These are phyloP conservation scores for Mycena olivaceomarginata DNA, from an alignment of 768 basidiomycete species.

Conservation along the genomic window DNA sequence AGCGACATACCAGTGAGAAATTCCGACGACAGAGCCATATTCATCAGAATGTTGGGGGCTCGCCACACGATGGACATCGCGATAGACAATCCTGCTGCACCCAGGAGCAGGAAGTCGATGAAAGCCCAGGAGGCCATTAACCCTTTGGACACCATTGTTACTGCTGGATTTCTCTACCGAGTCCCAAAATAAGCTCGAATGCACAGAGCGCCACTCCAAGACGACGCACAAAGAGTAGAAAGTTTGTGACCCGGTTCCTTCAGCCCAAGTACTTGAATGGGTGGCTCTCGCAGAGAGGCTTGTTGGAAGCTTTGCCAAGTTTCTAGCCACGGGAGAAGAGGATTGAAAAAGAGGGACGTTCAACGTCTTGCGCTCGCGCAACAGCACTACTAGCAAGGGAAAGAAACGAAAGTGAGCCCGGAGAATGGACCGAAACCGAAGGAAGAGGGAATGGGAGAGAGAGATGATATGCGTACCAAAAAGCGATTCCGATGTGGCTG, in stretches of 20 bases:
- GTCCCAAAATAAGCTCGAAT: conserved; percentile 24
- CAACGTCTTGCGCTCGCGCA: conserved; percentile 80
- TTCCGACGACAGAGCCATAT: conserved; percentile 76
- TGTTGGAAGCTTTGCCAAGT: conserved; percentile 52
- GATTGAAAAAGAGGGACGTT: conserved; percentile 72
- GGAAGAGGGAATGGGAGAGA: conserved; percentile 49
- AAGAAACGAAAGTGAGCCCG: conserved; percentile 55
- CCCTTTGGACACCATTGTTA: conserved; percentile 82
- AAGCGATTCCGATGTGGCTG: conserved; percentile 16
- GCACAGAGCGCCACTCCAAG: conserved; percentile 35
- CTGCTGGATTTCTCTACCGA: conserved; percentile 42
- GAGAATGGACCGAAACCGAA: conserved; percentile 53
- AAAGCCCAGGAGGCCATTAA: conserved; percentile 84
- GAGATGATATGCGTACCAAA: conserved; percentile 29
- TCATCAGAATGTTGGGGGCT: conserved; percentile 79
- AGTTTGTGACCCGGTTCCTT: conserved; percentile 33
- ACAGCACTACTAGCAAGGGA: conserved; percentile 54
- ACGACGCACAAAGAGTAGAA: conserved; percentile 42
- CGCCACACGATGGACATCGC: conserved; percentile 85
- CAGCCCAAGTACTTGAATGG: conserved; percentile 49
- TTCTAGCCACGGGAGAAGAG: conserved; percentile 54
- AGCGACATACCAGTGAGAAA: conserved; percentile 76
- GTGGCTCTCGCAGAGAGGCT: conserved; percentile 73
- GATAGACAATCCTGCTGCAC: conserved; percentile 80
- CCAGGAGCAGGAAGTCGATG: conserved; percentile 82